Evolutionary conservation across 176 grass and related monocot species (phyloP).

Genomic region (Phyllostachys edulis): DNA sequence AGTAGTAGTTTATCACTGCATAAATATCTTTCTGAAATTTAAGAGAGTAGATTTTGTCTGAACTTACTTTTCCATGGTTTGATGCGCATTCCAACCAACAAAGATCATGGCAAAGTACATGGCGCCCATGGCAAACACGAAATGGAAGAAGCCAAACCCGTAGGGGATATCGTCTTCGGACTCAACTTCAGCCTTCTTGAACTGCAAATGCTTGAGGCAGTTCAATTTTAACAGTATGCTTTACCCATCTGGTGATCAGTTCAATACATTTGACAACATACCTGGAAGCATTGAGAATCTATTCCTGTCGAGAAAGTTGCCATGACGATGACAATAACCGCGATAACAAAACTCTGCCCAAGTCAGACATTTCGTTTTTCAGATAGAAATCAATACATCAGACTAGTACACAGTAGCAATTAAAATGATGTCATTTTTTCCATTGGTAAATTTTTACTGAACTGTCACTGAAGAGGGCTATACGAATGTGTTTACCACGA

Average conservation of each 20-base stretch:
- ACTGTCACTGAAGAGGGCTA: not conserved
- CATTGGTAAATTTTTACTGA: not conserved
- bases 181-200: conserved; percentile 67
- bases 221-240: not conserved
- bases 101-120: conserved; percentile 99
- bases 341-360: conserved; percentile 82
- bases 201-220: conserved; percentile 41
- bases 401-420: not conserved
- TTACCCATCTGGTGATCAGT: not conserved
- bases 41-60: not conserved
- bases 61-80: conserved; percentile 74
- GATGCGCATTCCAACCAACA: conserved; percentile 75
- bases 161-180: conserved; percentile 75
- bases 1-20: not conserved
- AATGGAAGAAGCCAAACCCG: conserved; percentile 93
- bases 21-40: not conserved
- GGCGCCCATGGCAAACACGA: conserved; percentile 94
- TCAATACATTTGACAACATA: not conserved
- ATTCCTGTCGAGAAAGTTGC: conserved; percentile 93
- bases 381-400: not conserved
- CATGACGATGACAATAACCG: conserved; percentile 79
- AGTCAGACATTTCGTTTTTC: not conserved
- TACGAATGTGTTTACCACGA: conserved; percentile 46
- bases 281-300: conserved; percentile 89
- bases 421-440: not conserved